These are phyloP conservation scores for sweet orange (Citrus sinensis) DNA, from an alignment of 345 rosid species.

Conservation along the genomic window DVS_A1.0 CM039168.1:9736001-9736500, in stretches of 20 bases:
- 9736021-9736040: not conserved
- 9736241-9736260: not conserved
- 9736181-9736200: not conserved
- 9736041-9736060: not conserved
- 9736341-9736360: not conserved
- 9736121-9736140: constrained; percentile 84
- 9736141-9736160: constrained; percentile 94
- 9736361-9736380: not conserved
- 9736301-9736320: not conserved
- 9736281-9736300: not conserved
- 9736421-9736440: not conserved
- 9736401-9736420: not conserved
- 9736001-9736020: not conserved
- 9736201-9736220: not conserved
- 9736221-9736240: not conserved
- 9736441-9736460: too few relatives aligned
- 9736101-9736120: not conserved
- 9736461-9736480: not conserved
- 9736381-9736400: not conserved
- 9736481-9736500: not conserved
- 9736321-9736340: not conserved
- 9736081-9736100: not conserved
- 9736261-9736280: too few relatives aligned
- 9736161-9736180: constrained; percentile 97
- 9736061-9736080: not conserved